These are phyloP conservation scores for Pisolithus sp. DNA, from an alignment of 768 basidiomycete species.

Conservation along the genomic window DNA sequence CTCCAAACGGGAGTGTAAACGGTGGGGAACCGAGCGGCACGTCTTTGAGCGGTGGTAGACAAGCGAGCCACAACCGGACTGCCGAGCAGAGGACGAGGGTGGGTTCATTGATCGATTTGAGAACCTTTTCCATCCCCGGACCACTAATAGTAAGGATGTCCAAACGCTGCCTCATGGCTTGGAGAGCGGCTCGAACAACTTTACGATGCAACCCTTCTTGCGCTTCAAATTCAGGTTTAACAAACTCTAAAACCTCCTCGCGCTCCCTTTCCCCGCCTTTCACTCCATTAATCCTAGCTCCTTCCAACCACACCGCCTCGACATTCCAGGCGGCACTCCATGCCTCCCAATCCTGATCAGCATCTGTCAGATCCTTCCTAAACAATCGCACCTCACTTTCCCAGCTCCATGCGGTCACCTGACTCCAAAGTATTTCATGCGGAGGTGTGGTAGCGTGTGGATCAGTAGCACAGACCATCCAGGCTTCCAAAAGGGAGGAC, in stretches of 20 bases:
- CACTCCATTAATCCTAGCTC: slow-evolving; percentile 64
- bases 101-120: slow-evolving; percentile 25
- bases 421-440: slow-evolving; percentile 89
- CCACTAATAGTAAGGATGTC: background rate
- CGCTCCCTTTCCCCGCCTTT: slow-evolving; percentile 64
- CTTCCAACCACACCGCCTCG: slow-evolving; percentile 67
- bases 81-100: slow-evolving; percentile 38
- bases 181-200: slow-evolving; percentile 33
- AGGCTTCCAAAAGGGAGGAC: slow-evolving; percentile 54
- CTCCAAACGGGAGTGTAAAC: slow-evolving; percentile 53
- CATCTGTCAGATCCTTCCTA: slow-evolving; percentile 27
- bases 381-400: slow-evolving; percentile 45
- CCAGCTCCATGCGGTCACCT: slow-evolving; percentile 78
- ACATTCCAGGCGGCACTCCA: slow-evolving; percentile 35
- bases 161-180: slow-evolving; percentile 28
- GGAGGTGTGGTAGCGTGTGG: slow-evolving; percentile 82
- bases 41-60: slow-evolving; percentile 38
- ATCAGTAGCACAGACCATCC: slow-evolving; percentile 82
- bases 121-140: slow-evolving; percentile 4
- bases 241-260: slow-evolving; percentile 25
- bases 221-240: slow-evolving; percentile 35
- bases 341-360: slow-evolving; percentile 18
- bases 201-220: slow-evolving; percentile 27
- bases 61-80: slow-evolving; percentile 61
- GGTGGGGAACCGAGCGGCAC: slow-evolving; percentile 42